Evolutionary conservation across 768 basidiomycete species (phyloP), one percentile per base, ranked within the genome.

Genomic region (Xerocomus spinulosus): DNA sequence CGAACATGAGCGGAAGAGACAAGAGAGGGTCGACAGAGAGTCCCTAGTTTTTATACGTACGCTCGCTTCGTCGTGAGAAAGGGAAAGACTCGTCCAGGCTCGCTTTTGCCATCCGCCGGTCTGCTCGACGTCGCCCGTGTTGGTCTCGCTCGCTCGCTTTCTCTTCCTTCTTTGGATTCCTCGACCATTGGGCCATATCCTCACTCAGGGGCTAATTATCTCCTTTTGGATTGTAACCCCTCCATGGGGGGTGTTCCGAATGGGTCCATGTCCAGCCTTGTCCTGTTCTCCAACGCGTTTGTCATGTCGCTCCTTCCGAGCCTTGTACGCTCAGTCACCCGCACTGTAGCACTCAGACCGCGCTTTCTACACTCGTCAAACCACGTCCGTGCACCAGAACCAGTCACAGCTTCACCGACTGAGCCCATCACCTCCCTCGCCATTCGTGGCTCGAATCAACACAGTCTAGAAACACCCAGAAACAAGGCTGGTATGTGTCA

Each of bases 391-490:
- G 69, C 73, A 37, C 68, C 70, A 20, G 64, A 74, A 29, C 52
- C 66, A 40, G 62, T 69, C 12, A 70, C 78, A 15, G 68, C 75
- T 1, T 72, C 69, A 43, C 52, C 72, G 0, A 55, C 70, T 0
- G 74, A 78, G 50, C 86, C 87, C 12, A 75, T 82, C 53, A 91
- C 90, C 6, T 68, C 72, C 13, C 68, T 92, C 41, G 92, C 92
- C 10, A 78, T 85, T 62, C 77, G 75, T 36, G 87, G 82, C 40
- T 91, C 87, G 25, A 90, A 90, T 57, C 91, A 94, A 63, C 74
- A 80, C 49, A 90, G 87, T 62, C 73, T 98, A 48, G 86, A 93
- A 73, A 84, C 82, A 17, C 95, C 95, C 12, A 77, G 78, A 65
- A 98, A 98, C 70, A 87, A 80, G 68, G 92, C 88, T 59, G 92